A percentile compares a stretch with the other conserved stretches of the same genome.
Evolutionary conservation across 1,284 basidiomycete species (phyloP).

Genomic region (Xanthoconium separans): DNA sequence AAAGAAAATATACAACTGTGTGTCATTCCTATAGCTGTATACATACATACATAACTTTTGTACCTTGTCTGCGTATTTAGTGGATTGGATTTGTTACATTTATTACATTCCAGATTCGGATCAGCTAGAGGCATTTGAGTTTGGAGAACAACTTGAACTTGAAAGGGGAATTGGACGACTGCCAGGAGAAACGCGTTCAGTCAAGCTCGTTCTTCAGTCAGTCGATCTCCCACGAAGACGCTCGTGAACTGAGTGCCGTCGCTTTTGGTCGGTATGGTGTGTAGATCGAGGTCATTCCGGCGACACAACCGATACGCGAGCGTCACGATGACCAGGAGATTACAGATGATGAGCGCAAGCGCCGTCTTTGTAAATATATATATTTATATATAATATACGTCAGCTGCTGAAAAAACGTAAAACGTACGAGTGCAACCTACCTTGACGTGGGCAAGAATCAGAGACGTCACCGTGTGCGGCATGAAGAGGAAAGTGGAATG

Average conservation of each 20-base stretch:
- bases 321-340: slow-evolving; percentile 5
- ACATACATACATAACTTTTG: neutral
- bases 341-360: slow-evolving; percentile 1
- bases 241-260: no score
- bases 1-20: neutral
- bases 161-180: no score
- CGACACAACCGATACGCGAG: slow-evolving; percentile 1
- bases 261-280: neutral
- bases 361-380: neutral
- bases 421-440: neutral
- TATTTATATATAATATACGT: neutral
- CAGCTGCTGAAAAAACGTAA: neutral
- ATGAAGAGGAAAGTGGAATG: slow-evolving; percentile 7
- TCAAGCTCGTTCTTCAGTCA: no score
- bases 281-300: neutral
- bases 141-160: no score
- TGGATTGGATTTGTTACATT: no score
- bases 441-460: slow-evolving; percentile 12
- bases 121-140: no score
- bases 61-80: no score
- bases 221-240: no score
- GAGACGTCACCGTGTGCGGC: neutral
- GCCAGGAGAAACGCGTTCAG: no score
- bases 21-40: slow-evolving; percentile 1
- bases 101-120: no score